A percentile compares a stretch with the other conserved stretches of the same genome.
These are phyloP conservation scores for Karstenula rhodostoma DNA, from an alignment of 2,329 filamentous ascomycete genomes.

Conservation along the genomic window DNA sequence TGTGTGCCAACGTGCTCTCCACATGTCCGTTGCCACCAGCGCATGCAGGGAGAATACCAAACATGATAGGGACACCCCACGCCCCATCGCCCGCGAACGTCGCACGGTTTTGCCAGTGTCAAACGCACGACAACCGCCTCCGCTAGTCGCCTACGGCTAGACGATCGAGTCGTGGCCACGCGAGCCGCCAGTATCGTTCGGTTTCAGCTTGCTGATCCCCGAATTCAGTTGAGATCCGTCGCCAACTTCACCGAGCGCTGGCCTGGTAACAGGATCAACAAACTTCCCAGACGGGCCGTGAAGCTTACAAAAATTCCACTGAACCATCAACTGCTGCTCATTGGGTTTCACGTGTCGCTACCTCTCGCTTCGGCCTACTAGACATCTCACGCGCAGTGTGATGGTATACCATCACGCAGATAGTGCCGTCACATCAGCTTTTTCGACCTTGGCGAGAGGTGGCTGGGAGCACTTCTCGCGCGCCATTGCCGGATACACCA, in stretches of 20 bases:
- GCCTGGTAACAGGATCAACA: background rate
- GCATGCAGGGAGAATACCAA: background rate
- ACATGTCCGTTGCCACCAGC: background rate
- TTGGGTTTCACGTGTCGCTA: background rate
- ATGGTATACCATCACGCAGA: slow-evolving; percentile 6
- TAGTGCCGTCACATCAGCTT: slow-evolving; percentile 1
- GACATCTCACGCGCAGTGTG: slow-evolving; percentile 9
- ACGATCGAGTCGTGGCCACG: slow-evolving; percentile 12
- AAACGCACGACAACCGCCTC: background rate
- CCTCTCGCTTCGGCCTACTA: background rate
- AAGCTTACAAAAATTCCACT: background rate
- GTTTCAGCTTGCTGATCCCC: slow-evolving; percentile 18
- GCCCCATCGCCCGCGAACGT: background rate
- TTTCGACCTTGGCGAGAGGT: slow-evolving; percentile 6
- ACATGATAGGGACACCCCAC: background rate
- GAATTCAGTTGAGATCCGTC: background rate
- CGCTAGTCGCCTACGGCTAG: background rate
- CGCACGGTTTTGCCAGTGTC: background rate
- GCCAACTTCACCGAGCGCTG: background rate
- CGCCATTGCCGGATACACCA: background rate
- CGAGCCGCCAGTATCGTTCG: background rate
- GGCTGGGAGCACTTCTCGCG: slow-evolving; percentile 7
- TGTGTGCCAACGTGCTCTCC: background rate
- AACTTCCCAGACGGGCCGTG: background rate
- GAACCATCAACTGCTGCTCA: background rate